These are phyloP conservation scores for Stygiomarasmius scandens DNA, from an alignment of 1,284 basidiomycete genomes.

Conservation along the genomic window DNA sequence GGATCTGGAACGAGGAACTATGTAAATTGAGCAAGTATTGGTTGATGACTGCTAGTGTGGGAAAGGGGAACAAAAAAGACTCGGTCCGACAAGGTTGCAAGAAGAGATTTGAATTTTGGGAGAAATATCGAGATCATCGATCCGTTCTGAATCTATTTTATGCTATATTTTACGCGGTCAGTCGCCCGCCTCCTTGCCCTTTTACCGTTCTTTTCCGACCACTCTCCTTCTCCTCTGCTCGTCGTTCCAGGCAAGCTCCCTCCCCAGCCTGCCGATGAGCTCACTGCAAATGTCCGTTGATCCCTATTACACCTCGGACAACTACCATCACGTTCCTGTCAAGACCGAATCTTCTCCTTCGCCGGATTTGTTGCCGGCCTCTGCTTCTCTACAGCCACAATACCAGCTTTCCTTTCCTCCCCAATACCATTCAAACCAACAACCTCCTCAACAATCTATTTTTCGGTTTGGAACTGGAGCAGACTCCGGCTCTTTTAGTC, in stretches of 20 bases:
- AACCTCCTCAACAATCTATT: not conserved
- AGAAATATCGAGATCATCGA: not conserved
- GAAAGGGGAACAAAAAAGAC: no score
- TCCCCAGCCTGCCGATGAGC: not conserved
- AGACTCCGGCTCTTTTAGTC: not conserved
- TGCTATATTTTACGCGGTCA: not conserved
- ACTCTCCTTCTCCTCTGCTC: not conserved
- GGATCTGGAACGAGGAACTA: no score
- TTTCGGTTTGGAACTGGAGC: not conserved
- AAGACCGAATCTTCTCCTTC: constrained; percentile 18
- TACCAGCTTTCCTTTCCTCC: constrained; percentile 2
- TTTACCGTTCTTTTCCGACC: not conserved
- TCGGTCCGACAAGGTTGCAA: no score
- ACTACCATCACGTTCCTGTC: constrained; percentile 7
- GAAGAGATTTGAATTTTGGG: no score
- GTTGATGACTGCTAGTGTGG: no score
- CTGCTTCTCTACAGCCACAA: constrained; percentile 5
- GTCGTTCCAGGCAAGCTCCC: not conserved
- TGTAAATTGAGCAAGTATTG: no score
- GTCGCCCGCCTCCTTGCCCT: not conserved
- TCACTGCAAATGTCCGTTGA: constrained; percentile 1
- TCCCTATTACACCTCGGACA: constrained; percentile 4
- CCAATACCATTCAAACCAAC: constrained; percentile 1
- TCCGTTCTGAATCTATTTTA: not conserved
- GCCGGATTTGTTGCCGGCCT: constrained; percentile 15